These are phyloP conservation scores for Ceratobasidium sp. DNA, from an alignment of 1,284 basidiomycete genomes.

Conservation along the genomic window DNA sequence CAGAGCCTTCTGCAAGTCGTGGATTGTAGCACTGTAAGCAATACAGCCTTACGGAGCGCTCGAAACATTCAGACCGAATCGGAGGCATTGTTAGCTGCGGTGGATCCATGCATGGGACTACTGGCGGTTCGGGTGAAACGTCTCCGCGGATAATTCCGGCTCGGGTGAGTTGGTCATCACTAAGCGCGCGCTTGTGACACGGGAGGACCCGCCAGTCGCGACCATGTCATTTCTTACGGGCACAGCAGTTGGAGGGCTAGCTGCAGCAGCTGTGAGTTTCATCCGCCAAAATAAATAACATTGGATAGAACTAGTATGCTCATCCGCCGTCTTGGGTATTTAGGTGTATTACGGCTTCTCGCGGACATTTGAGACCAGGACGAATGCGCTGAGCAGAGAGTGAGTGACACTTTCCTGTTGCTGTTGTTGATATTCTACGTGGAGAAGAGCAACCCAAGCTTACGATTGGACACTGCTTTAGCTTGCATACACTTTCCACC, in stretches of 20 bases:
- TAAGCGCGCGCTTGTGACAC: background rate
- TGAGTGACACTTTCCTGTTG: background rate
- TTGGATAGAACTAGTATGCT: background rate
- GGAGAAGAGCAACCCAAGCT: too few relatives aligned
- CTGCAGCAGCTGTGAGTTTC: constrained; percentile 12
- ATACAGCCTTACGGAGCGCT: too few relatives aligned
- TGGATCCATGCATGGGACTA: too few relatives aligned
- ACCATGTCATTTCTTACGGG: constrained; percentile 21
- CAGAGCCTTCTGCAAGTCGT: too few relatives aligned
- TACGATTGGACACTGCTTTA: background rate
- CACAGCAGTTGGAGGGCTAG: constrained; percentile 19
- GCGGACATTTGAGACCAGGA: constrained; percentile 7
- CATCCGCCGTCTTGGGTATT: background rate
- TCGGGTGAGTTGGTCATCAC: background rate
- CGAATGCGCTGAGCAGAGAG: constrained; percentile 8
- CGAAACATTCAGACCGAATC: too few relatives aligned
- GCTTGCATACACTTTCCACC: constrained; percentile 5
- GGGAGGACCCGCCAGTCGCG: background rate
- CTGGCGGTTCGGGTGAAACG: too few relatives aligned
- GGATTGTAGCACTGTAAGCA: too few relatives aligned
- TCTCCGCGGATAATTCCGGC: background rate
- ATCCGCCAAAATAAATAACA: background rate
- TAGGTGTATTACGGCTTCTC: constrained; percentile 23
- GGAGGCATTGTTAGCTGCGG: too few relatives aligned
- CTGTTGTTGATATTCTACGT: background rate